These are phyloP conservation scores for Verticillium albo-atrum DNA, from an alignment of 2,329 filamentous ascomycete genomes.

Conservation along the genomic window DNA sequence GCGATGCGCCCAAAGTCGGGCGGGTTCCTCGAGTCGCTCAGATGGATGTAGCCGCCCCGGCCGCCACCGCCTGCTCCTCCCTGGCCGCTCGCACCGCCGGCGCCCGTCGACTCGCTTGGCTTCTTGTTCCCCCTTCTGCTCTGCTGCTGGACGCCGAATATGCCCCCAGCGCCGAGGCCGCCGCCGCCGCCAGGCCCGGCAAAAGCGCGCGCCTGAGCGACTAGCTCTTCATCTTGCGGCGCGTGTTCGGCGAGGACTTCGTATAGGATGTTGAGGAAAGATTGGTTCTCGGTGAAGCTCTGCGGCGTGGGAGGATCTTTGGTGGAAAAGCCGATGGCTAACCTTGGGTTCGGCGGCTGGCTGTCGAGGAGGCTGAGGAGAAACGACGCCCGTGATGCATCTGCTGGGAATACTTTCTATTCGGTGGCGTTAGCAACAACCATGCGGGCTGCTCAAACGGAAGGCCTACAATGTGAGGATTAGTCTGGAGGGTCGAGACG, in stretches of 20 bases:
- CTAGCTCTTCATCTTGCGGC: constrained; percentile 49
- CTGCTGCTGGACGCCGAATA: constrained; percentile 41
- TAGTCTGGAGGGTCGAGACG: constrained; percentile 44
- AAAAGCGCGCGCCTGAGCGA: constrained; percentile 54
- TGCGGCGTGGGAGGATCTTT: constrained; percentile 56
- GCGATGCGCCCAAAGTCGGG: constrained; percentile 65
- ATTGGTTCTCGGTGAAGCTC: constrained; percentile 54
- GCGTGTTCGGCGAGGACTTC: constrained; percentile 52
- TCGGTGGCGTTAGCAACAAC: not conserved
- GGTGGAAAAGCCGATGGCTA: constrained; percentile 58
- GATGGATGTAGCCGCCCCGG: constrained; percentile 58
- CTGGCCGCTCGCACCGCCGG: constrained; percentile 53
- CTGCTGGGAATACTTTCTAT: constrained; percentile 55
- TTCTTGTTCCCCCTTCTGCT: constrained; percentile 20
- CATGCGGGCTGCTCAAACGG: not conserved
- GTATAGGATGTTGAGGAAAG: constrained; percentile 56
- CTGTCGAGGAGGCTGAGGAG: constrained; percentile 57
- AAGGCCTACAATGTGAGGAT: constrained; percentile 47
- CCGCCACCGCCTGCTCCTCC: constrained; percentile 58
- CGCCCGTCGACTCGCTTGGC: constrained; percentile 36
- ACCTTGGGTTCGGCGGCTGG: constrained; percentile 44
- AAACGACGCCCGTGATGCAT: constrained; percentile 38
- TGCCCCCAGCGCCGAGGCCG: constrained; percentile 46
- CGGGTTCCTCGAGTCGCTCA: constrained; percentile 60
- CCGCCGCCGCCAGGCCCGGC: constrained; percentile 53